These are phyloP conservation scores for Fraxinus velutina DNA, from an alignment of 305 asterid species.

Conservation along the genomic window DNA sequence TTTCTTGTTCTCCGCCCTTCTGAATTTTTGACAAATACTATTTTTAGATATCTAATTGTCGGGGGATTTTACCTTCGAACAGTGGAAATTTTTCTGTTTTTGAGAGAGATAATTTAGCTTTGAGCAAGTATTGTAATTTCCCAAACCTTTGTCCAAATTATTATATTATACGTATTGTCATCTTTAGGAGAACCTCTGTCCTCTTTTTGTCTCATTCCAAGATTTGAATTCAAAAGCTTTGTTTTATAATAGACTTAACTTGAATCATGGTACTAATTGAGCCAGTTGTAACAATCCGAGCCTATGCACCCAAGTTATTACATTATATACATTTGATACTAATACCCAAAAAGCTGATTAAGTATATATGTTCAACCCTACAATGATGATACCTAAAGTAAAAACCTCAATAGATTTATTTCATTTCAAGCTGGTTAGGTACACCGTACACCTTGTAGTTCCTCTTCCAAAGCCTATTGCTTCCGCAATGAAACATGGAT, in stretches of 20 bases:
- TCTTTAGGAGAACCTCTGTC: neutral
- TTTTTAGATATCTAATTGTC: neutral
- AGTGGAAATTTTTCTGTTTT: neutral
- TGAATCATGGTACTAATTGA: no score
- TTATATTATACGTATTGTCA: neutral
- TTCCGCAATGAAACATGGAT: no score
- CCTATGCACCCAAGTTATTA: no score
- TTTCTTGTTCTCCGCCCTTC: neutral
- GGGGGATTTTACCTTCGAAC: neutral
- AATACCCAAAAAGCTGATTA: no score
- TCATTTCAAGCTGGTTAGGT: no score
- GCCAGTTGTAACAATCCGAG: no score
- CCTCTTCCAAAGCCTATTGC: no score
- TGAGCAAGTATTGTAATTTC: neutral
- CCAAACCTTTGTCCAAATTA: neutral
- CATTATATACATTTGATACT: no score
- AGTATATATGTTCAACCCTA: no score
- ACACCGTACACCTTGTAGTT: no score
- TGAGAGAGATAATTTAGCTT: neutral
- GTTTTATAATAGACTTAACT: neutral
- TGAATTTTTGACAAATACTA: neutral
- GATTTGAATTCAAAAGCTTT: neutral
- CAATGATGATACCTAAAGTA: no score
- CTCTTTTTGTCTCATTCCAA: neutral
- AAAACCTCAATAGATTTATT: no score